phyloP scores from a whole-genome alignment of 164 flowering plant genomes.

The Dillenia turbinata region DNA sequence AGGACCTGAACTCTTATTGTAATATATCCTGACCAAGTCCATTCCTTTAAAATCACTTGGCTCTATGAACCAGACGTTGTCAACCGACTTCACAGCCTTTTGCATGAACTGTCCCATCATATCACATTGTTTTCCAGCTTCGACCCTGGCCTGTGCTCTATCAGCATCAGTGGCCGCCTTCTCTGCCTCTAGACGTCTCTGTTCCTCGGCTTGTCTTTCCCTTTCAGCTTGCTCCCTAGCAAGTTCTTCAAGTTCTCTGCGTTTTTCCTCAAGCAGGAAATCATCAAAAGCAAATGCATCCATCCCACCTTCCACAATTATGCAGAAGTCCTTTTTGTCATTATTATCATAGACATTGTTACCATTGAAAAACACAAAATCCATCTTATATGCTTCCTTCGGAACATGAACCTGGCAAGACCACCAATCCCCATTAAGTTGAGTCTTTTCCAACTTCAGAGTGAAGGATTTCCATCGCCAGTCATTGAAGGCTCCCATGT shows the following conservation, averaged over 20 bases:
- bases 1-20: constrained; percentile 74
- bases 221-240: constrained; percentile 79
- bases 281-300: constrained; percentile 72
- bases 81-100: constrained; percentile 49
- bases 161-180: constrained; percentile 71
- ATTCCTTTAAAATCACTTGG: constrained; percentile 62
- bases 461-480: constrained; percentile 94
- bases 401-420: constrained; percentile 84
- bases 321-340: constrained; percentile 62
- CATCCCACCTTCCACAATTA: constrained; percentile 77
- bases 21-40: constrained; percentile 68
- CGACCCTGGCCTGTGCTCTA: constrained; percentile 69
- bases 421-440: constrained; percentile 91
- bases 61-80: constrained; percentile 66
- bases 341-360: constrained; percentile 82
- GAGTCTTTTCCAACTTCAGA: constrained; percentile 52
- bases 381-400: constrained; percentile 76
- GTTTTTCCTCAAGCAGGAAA: constrained; percentile 93
- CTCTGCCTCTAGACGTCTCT: constrained; percentile 66
- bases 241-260: constrained; percentile 67
- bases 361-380: constrained; percentile 91
- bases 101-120: constrained; percentile 32
- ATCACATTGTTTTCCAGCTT: constrained; percentile 44
- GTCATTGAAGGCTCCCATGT: constrained; percentile 96
- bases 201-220: constrained; percentile 77